A percentile compares a stretch with the other conserved stretches of the same genome.
phyloP scores from a whole-genome alignment of 495 filamentous ascomycete genomes.

The Lasiosphaeris hirsuta region DNA sequence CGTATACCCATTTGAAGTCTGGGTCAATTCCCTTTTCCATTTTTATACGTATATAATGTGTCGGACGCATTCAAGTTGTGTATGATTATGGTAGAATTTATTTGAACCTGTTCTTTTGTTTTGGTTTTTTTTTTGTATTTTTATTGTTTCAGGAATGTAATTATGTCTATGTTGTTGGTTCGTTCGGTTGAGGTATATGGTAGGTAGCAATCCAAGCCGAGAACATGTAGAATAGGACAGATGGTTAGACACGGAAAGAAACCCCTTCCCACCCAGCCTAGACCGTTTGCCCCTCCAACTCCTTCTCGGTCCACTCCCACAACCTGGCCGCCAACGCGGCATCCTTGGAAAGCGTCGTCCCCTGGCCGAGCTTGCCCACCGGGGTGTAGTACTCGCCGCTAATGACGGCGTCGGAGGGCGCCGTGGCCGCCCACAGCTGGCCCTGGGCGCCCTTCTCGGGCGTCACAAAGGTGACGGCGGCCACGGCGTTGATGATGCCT shows the following conservation, averaged over 20 bases:
- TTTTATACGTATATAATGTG: no score
- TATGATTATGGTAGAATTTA: no score
- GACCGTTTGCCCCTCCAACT: slow-evolving; percentile 31
- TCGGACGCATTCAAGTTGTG: no score
- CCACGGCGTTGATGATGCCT: not conserved
- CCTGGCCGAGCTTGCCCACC: slow-evolving; percentile 15
- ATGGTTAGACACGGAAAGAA: not conserved
- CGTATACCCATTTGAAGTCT: no score
- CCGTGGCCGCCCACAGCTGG: slow-evolving; percentile 58
- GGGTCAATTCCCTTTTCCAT: no score
- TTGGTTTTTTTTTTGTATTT: no score
- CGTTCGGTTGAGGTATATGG: no score
- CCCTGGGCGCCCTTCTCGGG: slow-evolving; percentile 51
- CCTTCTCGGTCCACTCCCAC: slow-evolving; percentile 62
- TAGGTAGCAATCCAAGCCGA: no score
- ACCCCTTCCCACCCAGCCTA: not conserved
- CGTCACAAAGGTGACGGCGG: slow-evolving; percentile 20
- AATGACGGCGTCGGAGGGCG: slow-evolving; percentile 32
- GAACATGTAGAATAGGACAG: not conserved
- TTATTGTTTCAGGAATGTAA: no score
- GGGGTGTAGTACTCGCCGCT: slow-evolving; percentile 37
- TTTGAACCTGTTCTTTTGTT: no score
- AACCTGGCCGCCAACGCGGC: slow-evolving; percentile 47
- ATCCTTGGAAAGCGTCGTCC: slow-evolving; percentile 40
- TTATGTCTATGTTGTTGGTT: no score